Percentiles rank a stretch among this genome's conserved stretches.
phyloP scores from a whole-genome alignment of 768 basidiomycete species.

The Kondoa subrosea region DNA sequence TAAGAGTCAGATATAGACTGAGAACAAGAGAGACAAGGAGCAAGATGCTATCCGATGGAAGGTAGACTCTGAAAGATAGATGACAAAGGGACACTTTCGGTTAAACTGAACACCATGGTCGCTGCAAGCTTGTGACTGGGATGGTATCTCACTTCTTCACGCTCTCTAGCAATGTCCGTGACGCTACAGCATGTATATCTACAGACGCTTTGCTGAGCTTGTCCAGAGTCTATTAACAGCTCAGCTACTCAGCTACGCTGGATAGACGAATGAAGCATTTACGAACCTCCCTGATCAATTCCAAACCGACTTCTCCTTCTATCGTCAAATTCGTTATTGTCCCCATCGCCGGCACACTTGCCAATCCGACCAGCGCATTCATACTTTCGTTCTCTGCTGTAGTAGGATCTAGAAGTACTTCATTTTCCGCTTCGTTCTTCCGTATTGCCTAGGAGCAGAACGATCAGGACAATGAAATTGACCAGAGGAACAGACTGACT shows the following conservation, averaged over 20 bases:
- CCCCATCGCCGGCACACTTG: constrained; percentile 74
- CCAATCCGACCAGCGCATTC: constrained; percentile 53
- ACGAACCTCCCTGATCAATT: neutral
- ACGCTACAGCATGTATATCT: neutral
- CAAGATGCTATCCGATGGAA: too few relatives aligned
- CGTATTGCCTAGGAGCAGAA: constrained; percentile 36
- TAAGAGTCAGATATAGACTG: too few relatives aligned
- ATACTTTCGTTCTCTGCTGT: constrained; percentile 47
- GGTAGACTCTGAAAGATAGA: too few relatives aligned
- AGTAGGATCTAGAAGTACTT: constrained; percentile 61
- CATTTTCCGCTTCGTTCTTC: neutral
- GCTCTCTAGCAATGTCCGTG: too few relatives aligned
- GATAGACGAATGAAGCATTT: neutral
- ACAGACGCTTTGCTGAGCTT: neutral
- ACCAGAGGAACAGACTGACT: constrained; percentile 38
- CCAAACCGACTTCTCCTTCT: neutral
- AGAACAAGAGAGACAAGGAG: too few relatives aligned
- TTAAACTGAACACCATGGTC: too few relatives aligned
- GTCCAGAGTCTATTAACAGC: neutral
- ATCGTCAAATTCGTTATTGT: constrained; percentile 50
- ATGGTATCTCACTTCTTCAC: too few relatives aligned
- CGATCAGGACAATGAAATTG: constrained; percentile 4
- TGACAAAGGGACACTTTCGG: too few relatives aligned
- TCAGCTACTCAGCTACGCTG: too few relatives aligned
- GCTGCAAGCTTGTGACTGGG: too few relatives aligned